Percentiles rank a stretch among this genome's conserved stretches.
These are phyloP conservation scores for Hanseniaspora lachancei DNA, from an alignment of 805 yeast genomes.

Conservation along the genomic window DNA sequence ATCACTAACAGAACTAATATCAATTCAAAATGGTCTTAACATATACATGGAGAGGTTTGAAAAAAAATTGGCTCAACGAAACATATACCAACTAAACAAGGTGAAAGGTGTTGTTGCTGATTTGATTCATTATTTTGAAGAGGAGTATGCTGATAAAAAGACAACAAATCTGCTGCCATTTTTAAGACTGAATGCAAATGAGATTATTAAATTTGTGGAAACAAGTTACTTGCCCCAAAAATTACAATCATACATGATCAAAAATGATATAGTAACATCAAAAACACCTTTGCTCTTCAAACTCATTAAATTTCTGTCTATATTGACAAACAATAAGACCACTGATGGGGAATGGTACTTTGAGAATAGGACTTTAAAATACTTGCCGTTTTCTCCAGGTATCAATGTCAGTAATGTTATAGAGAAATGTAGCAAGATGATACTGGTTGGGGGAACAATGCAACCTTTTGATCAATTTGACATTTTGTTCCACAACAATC, in stretches of 20 bases:
- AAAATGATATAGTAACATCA: background rate
- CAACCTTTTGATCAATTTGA: constrained; percentile 66
- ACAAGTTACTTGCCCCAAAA: constrained; percentile 72
- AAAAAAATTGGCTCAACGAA: constrained; percentile 53
- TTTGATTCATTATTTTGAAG: constrained; percentile 36
- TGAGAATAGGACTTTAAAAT: constrained; percentile 35
- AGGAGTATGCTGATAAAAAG: constrained; percentile 37
- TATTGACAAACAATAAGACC: constrained; percentile 5
- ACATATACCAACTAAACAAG: constrained; percentile 56
- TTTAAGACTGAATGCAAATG: constrained; percentile 53
- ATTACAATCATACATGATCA: constrained; percentile 54
- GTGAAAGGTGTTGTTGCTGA: constrained; percentile 43
- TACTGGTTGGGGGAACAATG: constrained; percentile 93
- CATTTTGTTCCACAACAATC: constrained; percentile 26
- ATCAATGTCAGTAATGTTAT: constrained; percentile 53
- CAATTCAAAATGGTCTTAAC: constrained; percentile 37
- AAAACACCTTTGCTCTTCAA: constrained; percentile 46
- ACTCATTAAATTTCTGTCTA: constrained; percentile 47
- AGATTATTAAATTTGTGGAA: constrained; percentile 48
- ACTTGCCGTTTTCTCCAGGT: constrained; percentile 70
- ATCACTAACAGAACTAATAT: constrained; percentile 35
- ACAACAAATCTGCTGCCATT: constrained; percentile 38
- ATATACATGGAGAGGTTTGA: constrained; percentile 48
- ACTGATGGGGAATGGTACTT: constrained; percentile 67
- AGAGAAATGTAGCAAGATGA: constrained; percentile 50